Conservation (phyloP, 2,329 filamentous ascomycete species). For the Uncinocarpus reesii region DNA sequence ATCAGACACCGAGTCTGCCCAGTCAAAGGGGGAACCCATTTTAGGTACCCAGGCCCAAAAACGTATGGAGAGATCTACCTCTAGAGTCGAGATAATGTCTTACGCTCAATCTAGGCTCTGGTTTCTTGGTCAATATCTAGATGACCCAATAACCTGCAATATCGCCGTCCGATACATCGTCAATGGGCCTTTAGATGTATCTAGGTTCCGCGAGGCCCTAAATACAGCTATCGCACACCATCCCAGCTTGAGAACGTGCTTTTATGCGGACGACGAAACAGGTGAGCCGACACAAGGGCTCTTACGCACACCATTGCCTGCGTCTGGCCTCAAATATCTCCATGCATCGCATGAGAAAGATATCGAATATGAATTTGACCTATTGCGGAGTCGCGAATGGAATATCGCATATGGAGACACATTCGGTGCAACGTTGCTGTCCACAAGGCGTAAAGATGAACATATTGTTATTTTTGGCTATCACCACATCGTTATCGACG, state of each 20-base stretch:
- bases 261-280: conserved; percentile 19
- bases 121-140: conserved; percentile 16
- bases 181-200: conserved; percentile 25
- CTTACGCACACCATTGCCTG: no score
- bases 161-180: conserved; percentile 27
- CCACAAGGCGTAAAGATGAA: conserved; percentile 13
- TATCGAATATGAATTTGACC: conserved; percentile 13
- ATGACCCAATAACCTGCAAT: conserved; percentile 36
- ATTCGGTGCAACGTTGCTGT: conserved; percentile 18
- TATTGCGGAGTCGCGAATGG: conserved; percentile 26
- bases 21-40: no score
- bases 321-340: background rate
- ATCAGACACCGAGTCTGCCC: no score
- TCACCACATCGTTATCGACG: conserved; percentile 46
- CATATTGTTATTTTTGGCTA: conserved; percentile 38
- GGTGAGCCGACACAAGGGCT: conserved; percentile 15
- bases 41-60: no score
- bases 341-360: background rate
- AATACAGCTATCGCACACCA: conserved; percentile 23
- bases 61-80: background rate
- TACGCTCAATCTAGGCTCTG: conserved; percentile 33
- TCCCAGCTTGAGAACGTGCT: conserved; percentile 27
- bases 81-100: conserved; percentile 23
- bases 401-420: conserved; percentile 31
- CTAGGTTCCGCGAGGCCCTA: conserved; percentile 28